Percentiles rank a stretch among this genome's conserved stretches.
Conservation (phyloP, 2,329 filamentous ascomycete species). For the Colletotrichum echinochloae region DNA sequence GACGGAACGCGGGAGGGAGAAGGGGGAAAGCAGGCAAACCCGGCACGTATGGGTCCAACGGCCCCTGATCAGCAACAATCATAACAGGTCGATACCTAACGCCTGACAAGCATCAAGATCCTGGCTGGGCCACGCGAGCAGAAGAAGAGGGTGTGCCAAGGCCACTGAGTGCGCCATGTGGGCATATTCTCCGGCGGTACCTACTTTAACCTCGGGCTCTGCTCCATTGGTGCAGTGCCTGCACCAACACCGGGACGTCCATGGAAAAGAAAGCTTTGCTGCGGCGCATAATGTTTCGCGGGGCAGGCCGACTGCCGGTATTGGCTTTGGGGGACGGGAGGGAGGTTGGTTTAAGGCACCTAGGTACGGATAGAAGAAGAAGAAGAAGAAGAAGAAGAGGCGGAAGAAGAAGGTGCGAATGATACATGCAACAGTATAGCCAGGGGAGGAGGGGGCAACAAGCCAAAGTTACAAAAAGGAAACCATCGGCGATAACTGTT, state of each 20-base stretch:
- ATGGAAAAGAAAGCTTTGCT: neutral
- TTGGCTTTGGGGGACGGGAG: too few species aligned
- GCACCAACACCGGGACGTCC: too few species aligned
- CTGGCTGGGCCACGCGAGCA: conserved; percentile 30
- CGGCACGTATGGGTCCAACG: conserved; percentile 8
- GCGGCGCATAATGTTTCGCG: neutral
- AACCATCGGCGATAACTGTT: neutral
- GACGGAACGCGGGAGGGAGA: neutral
- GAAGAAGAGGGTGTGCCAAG: conserved; percentile 14
- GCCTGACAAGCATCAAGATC: conserved; percentile 31
- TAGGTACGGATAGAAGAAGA: too few species aligned
- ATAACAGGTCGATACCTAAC: neutral
- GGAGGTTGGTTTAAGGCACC: too few species aligned
- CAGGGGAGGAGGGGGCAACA: neutral
- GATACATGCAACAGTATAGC: too few species aligned
- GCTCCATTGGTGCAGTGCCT: neutral
- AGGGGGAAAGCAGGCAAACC: neutral
- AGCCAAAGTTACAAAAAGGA: neutral
- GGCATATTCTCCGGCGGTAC: neutral
- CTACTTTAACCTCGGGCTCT: neutral
- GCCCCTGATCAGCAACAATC: neutral
- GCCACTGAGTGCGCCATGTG: neutral
- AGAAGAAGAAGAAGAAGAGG: too few species aligned
- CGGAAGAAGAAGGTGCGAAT: too few species aligned
- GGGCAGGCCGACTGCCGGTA: neutral